Evolutionary conservation across 2,329 filamentous ascomycete species (phyloP), one percentile per base, ranked within the genome.

Genomic region (Mollisia scopiformis): DNA sequence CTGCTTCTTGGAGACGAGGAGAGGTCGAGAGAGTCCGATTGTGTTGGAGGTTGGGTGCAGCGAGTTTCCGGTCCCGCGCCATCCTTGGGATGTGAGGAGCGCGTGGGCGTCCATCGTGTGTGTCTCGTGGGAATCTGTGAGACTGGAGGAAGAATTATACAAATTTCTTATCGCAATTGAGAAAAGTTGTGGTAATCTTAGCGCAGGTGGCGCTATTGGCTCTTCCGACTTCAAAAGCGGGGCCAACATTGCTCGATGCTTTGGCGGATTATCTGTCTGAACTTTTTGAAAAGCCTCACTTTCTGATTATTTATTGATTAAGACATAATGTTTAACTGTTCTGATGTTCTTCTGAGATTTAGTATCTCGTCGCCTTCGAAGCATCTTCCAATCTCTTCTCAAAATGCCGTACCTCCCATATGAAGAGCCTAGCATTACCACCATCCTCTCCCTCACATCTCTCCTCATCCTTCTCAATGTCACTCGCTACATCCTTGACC

Each of bases 11-110:
- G 90, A 88, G 59, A 97, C 84, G 37, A 96, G 86, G 28, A 98
- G 84, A 5, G 94, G 94, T 69, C 90, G 91, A 27, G 88, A 87
- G 57, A 98, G 88, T 46, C 94, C 94, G 63, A 88, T 88, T 55
- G 83, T 81, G 74, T 89, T 88, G 79, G 85, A 82, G 19, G 81
- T 87, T 63, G 89, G 85, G 73, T 97, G 93, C 27, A 98, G 88
- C 1, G 93, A 92, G 76, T 96, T 92, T 65, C 94, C 94, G 37
- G 88, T 85, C 67, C 94, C 94, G 61, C 89, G 87, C 94, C 94
- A 98, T 74, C 94, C 94, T 76, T 96, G 93, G 68, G 87, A 85
- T 68, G 88, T 88, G 69, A 98, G 87, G 70, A 95, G 89, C 70
- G 89, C 89, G 75, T 90, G 84, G 58, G 93, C 90, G 76, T 98